phyloP scores from a whole-genome alignment of 441 rosid genomes.

The Gossypium laxum region DNA sequence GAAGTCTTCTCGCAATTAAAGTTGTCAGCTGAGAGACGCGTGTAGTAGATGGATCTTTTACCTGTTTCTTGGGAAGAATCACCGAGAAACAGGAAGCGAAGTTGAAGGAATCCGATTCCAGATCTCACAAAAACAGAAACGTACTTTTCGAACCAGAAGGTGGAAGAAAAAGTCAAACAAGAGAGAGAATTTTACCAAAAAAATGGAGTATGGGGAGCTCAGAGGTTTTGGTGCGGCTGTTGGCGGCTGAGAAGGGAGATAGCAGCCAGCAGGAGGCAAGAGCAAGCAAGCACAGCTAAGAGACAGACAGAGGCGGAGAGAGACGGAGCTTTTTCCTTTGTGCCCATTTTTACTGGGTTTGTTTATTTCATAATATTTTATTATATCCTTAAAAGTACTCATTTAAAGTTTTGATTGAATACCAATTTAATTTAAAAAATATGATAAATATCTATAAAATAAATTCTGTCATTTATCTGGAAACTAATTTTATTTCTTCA shows the following conservation, averaged over 20 bases:
- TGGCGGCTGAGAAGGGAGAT: background rate
- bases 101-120: background rate
- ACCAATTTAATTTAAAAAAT: background rate
- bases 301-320: background rate
- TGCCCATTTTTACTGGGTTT: background rate
- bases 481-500: too few relatives aligned
- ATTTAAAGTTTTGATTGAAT: background rate
- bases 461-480: too few relatives aligned
- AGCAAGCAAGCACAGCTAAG: slow-evolving; percentile 7
- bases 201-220: background rate
- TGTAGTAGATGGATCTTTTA: background rate
- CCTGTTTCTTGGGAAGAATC: background rate
- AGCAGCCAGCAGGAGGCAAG: background rate
- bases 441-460: background rate
- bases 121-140: slow-evolving; percentile 5
- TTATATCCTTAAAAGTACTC: background rate
- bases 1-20: background rate
- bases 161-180: background rate
- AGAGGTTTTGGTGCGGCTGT: background rate
- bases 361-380: slow-evolving; percentile 15
- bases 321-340: background rate
- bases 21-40: background rate
- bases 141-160: background rate
- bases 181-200: background rate
- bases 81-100: background rate